phyloP scores from a whole-genome alignment of 1,139 yeast genomes.

The Hemisphaericaspora lyxosophila region DNA sequence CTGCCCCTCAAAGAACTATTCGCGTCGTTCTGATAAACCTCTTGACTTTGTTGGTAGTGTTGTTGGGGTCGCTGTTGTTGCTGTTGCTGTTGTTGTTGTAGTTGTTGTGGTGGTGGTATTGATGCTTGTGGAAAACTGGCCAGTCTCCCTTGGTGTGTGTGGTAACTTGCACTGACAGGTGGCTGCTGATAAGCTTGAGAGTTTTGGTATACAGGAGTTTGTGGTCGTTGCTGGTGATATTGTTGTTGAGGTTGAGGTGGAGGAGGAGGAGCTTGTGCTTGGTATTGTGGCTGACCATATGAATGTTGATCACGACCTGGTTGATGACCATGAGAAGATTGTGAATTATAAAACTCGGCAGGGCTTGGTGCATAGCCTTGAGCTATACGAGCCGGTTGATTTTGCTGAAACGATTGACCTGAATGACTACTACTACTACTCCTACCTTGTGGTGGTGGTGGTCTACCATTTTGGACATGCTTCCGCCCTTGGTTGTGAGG shows the following conservation, averaged over 20 bases:
- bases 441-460: constrained; percentile 16
- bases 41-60: constrained; percentile 8
- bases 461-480: constrained; percentile 15
- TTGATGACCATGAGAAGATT: background rate
- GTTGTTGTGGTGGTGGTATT: constrained; percentile 15
- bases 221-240: constrained; percentile 17
- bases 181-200: constrained; percentile 10
- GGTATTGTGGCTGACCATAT: constrained; percentile 15
- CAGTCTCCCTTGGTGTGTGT: no score
- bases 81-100: constrained; percentile 13
- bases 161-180: constrained; percentile 13
- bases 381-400: constrained; percentile 13
- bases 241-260: constrained; percentile 14
- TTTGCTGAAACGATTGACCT: constrained; percentile 17
- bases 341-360: constrained; percentile 1
- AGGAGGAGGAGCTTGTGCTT: constrained; percentile 13
- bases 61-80: constrained; percentile 5
- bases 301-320: background rate
- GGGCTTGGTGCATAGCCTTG: constrained; percentile 15
- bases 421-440: constrained; percentile 21
- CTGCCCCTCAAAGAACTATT: constrained; percentile 11
- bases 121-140: no score
- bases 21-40: constrained; percentile 1
- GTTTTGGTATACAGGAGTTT: constrained; percentile 16
- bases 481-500: constrained; percentile 15